Evolutionary conservation across 2,329 filamentous ascomycete species (phyloP), one percentile per base, ranked within the genome.

Genomic region (Sarocladium oryzae): DNA sequence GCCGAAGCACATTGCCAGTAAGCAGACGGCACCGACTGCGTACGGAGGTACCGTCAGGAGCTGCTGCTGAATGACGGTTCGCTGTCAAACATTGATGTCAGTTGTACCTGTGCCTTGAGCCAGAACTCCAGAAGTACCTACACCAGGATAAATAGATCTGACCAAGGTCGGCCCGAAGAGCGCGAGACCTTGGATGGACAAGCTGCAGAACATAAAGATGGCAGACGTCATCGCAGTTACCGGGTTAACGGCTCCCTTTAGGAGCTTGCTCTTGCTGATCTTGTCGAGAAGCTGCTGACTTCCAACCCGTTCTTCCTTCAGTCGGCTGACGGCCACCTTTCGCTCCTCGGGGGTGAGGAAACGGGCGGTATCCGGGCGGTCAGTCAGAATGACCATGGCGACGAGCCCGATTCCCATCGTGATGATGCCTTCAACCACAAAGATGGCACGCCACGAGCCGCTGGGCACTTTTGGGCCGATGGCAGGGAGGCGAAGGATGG

Each of bases 151-250:
- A 56, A 89, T 87, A 4, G 77, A 84, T 45, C 66, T 68, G 53
- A 88, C 82, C 52, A 88, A 87, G 0, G 84, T 87, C 0, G 85
- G 84, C 0, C 76, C 69, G 64, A 88, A 88, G 70, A 87, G 86
- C 1, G 81, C 81, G 3, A 88, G 70, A 3, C 84, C 84, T 59
- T 87, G 82, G 2, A 88, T 84, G 0, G 84, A 88, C 61, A 88
- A 78, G 66, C 85, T 85, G 71, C 84, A 73, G 51, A 85, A 73
- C 1, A 84, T 66, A 66, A 85, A 85, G 57, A 84, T 75, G 56
- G 81, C 67, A 0, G 78, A 63, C 0, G 76, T 83, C 7, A 66
- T 66, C 0, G 86, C 57, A 0, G 80, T 82, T 28, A 84, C 74
- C 0, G 85, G 85, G 57, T 74, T 81, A 65, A 81, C 75, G 57